phyloP scores from a whole-genome alignment of 148 eudicot species.

The Cornus suecica region DNA sequence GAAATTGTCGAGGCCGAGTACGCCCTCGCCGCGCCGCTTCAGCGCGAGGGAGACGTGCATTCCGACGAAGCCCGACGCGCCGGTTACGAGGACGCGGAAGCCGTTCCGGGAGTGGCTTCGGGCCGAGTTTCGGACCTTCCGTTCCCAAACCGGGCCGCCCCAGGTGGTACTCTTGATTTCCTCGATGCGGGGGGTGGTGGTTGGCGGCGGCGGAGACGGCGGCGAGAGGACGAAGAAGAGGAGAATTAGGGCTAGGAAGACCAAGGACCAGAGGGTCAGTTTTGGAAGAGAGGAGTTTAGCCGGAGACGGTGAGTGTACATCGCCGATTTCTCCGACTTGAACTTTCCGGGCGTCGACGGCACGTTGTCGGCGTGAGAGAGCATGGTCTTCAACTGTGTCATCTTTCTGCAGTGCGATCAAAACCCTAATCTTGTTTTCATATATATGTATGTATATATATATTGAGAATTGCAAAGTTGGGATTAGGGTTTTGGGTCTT shows the following conservation, averaged over 20 bases:
- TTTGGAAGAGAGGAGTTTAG: conserved; percentile 43
- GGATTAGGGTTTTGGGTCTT: not conserved
- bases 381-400: conserved; percentile 46
- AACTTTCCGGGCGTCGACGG: conserved; percentile 64
- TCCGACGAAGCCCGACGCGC: conserved; percentile 72
- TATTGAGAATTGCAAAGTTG: not conserved
- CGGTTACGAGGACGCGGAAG: conserved; percentile 52
- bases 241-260: conserved; percentile 37
- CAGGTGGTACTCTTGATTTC: conserved; percentile 19
- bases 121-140: conserved; percentile 46
- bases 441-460: not conserved
- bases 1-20: conserved; percentile 65
- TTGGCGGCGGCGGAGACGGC: conserved; percentile 14
- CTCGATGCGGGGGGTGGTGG: conserved; percentile 7
- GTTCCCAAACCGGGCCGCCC: conserved; percentile 54
- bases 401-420: conserved; percentile 13
- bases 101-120: conserved; percentile 30
- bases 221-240: conserved; percentile 32
- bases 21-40: conserved; percentile 57
- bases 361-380: conserved; percentile 36
- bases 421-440: not conserved
- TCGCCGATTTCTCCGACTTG: conserved; percentile 42
- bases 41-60: conserved; percentile 56
- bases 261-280: conserved; percentile 50
- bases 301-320: conserved; percentile 44